These are phyloP conservation scores for Tuber microsphaerosporum DNA, from an alignment of 495 filamentous ascomycete genomes.

Conservation along the genomic window DNA sequence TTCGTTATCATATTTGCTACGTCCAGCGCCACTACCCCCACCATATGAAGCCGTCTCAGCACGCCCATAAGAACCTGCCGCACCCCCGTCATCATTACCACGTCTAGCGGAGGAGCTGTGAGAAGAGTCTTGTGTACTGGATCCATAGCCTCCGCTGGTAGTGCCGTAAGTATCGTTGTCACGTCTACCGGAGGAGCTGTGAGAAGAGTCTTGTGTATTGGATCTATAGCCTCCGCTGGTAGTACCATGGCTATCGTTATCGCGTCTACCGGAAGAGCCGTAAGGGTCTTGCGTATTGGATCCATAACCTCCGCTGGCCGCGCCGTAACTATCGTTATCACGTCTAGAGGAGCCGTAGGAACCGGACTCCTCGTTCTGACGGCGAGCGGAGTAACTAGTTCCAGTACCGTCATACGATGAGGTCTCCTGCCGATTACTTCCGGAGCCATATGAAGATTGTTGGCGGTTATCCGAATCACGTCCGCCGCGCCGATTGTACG, in stretches of 20 bases:
- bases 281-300: not conserved
- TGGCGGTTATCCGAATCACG: not conserved
- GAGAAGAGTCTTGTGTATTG: not conserved
- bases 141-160: no score
- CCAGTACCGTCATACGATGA: constrained; percentile 9
- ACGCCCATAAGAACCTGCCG: constrained; percentile 13
- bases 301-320: no score
- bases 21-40: not conserved
- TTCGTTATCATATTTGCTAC: not conserved
- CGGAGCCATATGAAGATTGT: constrained; percentile 3
- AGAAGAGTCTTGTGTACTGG: not conserved
- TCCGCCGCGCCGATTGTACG: constrained; percentile 1
- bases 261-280: not conserved
- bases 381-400: constrained; percentile 1
- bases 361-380: constrained; percentile 1
- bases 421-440: not conserved
- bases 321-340: not conserved
- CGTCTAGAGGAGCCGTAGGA: not conserved
- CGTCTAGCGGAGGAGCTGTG: constrained; percentile 17
- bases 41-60: constrained; percentile 5
- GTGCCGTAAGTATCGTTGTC: constrained; percentile 3
- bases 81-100: constrained; percentile 18
- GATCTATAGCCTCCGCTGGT: no score
- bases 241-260: not conserved
- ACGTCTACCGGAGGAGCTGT: not conserved